Evolutionary conservation across 1,139 yeast genomes (phyloP), one percentile per base, ranked within the genome.

Genomic region (Candida tetrigidarum): DNA sequence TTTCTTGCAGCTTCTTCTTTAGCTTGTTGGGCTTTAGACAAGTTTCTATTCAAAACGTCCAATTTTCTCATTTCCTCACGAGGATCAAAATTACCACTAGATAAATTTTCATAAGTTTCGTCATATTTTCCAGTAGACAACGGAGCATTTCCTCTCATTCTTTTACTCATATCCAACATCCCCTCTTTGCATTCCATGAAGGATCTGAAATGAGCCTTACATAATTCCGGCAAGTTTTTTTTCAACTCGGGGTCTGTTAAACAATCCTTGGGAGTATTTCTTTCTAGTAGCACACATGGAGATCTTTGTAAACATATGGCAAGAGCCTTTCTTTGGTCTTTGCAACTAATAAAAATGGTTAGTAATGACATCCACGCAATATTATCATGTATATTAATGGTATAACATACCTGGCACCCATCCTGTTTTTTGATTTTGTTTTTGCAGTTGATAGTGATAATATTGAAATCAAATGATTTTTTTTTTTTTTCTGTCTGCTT

Each of bases 291-390:
- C 45, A 93, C 99, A 66, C 99, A 93, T 12, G 98, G 98, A 4
- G 98, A 91, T 62, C 97, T 76, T 64, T 93, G 99, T 41, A 93
- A 76, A 61, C 99, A 93, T 19, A 93, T 85, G 6, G 98, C 98
- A 50, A 93, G 90, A 12, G 96, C 96, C 57, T 82, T 89, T 58
- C 91, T 81, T 59, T 92, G 95, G 65, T 93, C 99, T 59, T 88
- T 86, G 66, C 99, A 93, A 76, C 96, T 91, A 47, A 2, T 22
- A n/a, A 7, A 15, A 11, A 15, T 10, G 12, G n/a, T n/a, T 11
- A 26, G 14, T 27, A n/a, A n/a, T n/a, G n/a, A n/a, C n/a, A n/a
- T n/a, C n/a, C n/a, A n/a, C n/a, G n/a, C n/a, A n/a, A n/a, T n/a
- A n/a, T n/a, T n/a, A n/a, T n/a, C n/a, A n/a, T n/a, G n/a, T n/a